phyloP scores from a whole-genome alignment of 345 rosid genomes.

The Aurinia saxatilis region DNA sequence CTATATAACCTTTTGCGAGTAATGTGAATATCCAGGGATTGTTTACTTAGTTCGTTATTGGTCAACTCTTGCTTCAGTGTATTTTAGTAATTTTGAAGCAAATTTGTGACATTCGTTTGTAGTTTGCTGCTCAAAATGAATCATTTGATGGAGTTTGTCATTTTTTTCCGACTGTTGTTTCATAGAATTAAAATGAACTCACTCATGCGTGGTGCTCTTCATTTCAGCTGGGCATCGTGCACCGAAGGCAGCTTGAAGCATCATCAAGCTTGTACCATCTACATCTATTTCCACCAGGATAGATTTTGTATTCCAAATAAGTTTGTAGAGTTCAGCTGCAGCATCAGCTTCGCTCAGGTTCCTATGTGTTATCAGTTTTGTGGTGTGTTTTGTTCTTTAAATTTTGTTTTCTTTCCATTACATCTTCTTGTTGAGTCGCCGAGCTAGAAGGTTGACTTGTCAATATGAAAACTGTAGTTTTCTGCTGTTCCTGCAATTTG shows the following conservation, averaged over 20 bases:
- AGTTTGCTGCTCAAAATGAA: background rate
- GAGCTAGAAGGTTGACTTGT: conserved; percentile 15
- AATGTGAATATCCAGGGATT: too few relatives aligned
- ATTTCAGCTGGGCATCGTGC: conserved; percentile 39
- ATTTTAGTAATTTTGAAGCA: background rate
- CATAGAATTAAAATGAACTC: background rate
- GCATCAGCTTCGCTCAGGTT: conserved; percentile 34
- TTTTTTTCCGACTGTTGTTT: background rate
- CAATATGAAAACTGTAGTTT: conserved; percentile 17
- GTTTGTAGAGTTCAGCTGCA: conserved; percentile 34
- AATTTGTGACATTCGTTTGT: background rate
- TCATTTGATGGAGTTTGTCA: background rate
- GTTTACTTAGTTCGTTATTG: background rate
- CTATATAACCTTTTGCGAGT: background rate
- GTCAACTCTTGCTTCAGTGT: background rate
- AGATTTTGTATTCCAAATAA: conserved; percentile 30
- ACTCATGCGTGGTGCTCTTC: background rate
- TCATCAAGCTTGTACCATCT: conserved; percentile 20
- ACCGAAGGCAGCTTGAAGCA: conserved; percentile 42
- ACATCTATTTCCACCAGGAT: conserved; percentile 21
- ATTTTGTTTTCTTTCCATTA: background rate
- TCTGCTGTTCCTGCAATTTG: conserved; percentile 11
- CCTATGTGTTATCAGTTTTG: conserved; percentile 25
- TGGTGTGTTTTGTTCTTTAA: background rate
- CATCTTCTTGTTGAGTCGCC: conserved; percentile 21